Conservation (phyloP, 306 rosid genomes). For the Quercus gilva region DNA sequence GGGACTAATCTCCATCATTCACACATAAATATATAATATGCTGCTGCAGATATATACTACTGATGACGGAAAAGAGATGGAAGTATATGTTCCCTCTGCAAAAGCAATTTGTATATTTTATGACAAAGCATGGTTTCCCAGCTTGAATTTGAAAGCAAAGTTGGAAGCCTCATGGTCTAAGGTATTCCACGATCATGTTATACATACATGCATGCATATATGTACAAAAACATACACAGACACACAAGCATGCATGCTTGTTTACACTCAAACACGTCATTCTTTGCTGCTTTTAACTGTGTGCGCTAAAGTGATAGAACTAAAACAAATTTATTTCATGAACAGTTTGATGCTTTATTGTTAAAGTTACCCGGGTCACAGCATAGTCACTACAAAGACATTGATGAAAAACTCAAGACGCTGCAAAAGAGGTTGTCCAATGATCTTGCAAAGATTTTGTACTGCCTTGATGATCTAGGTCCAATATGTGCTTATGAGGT, state of each 20-base stretch:
- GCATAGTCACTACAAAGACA: constrained; percentile 38
- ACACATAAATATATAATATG: not conserved
- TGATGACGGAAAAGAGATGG: constrained; percentile 67
- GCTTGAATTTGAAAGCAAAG: constrained; percentile 55
- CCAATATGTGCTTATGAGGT: constrained; percentile 87
- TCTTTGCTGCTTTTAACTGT: constrained; percentile 2
- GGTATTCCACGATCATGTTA: constrained; percentile 44
- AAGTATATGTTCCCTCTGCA: constrained; percentile 54
- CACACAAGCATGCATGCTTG: not conserved
- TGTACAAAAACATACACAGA: too few relatives aligned
- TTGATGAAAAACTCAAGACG: constrained; percentile 47
- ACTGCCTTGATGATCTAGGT: constrained; percentile 88
- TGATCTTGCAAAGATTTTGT: constrained; percentile 53
- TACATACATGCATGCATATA: not conserved
- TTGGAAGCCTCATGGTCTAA: constrained; percentile 67
- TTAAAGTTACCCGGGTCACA: constrained; percentile 42
- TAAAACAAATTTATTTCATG: constrained; percentile 29
- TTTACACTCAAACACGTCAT: not conserved
- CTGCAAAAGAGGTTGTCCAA: constrained; percentile 51
- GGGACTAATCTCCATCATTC: not conserved
- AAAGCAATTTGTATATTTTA: constrained; percentile 59
- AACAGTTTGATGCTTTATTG: constrained; percentile 53
- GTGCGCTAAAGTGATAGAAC: constrained; percentile 6
- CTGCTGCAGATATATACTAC: constrained; percentile 56
- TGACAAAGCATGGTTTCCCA: constrained; percentile 41